Base-by-base conservation (phyloP, 192 early-diverging fungal genomes). In the Entomortierella chlamydospora region DNA sequence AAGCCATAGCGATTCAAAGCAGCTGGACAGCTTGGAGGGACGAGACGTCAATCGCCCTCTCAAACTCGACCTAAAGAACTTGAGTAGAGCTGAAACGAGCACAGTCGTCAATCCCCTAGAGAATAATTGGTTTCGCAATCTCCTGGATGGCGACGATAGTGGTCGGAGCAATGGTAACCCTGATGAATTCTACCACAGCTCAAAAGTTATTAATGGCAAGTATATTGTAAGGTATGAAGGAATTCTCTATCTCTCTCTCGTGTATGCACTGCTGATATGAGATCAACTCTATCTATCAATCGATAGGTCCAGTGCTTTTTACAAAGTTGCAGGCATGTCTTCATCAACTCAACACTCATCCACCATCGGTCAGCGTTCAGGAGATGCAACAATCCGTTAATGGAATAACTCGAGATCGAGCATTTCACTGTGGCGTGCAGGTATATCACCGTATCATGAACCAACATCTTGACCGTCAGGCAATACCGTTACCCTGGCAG, bases 401-500 rank as follows among this genome's bases (percentile, higher is more conserved):
- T 13, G 26, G 56, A 25, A 5, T 61, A 4, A 22, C 59, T 42
- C 53, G 50, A 6, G 57, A 73, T 30, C 42, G 61, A 20, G 53
- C 54, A 17, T 18, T 70, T 4, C 23, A 43, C 11, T 33, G 28
- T 2, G 74, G 66, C 9, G 49, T 39, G 0, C 53, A 30, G 9
- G 33, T 61, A 18, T 78, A 78, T 11, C 61, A 78, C 37, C 43
- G 47, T 0, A 45, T 60, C 60, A 69, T 78, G 66, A 78, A 70
- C 49, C 18, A 28, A 18, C 61, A 70, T 45, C 56, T 78, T 17
- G 67, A 78, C 18, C 54, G 34, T 8, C 52, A 51, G 23, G 61
- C 74, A 1, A 67, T 78, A 17, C 74, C 74, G 12, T 4, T 78
- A 0, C 47, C 67, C 1, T 70, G 74, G 66, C 74, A 78, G 23